Percentiles rank a stretch among this genome's conserved stretches.
Conservation (phyloP, 768 basidiomycete genomes). For the Erythrobasidium yunnanense region DNA sequence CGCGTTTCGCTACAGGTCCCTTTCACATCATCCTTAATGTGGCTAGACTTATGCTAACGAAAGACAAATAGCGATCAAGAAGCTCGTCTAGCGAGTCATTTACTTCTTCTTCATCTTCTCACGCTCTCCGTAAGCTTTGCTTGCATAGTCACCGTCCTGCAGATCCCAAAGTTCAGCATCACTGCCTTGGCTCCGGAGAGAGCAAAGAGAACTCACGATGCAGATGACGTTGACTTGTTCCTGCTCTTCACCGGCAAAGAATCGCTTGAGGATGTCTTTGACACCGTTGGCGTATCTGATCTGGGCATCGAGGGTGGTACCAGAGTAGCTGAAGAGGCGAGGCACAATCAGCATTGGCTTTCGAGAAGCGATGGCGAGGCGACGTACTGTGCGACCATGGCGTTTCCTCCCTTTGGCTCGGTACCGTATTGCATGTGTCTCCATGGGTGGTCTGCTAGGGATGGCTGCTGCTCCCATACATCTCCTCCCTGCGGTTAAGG, state of each 20-base stretch:
- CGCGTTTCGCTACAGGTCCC: too few species aligned
- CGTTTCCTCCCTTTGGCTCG: constrained; percentile 71
- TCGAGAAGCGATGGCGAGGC: too few species aligned
- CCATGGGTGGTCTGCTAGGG: constrained; percentile 77
- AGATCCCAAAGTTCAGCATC: too few species aligned
- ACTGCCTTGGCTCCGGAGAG: too few species aligned
- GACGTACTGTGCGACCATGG: constrained; percentile 69
- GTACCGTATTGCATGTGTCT: constrained; percentile 58
- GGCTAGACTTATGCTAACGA: too few species aligned
- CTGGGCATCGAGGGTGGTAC: constrained; percentile 48
- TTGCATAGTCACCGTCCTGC: not conserved
- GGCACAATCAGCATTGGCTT: too few species aligned
- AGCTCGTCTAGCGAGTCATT: not conserved
- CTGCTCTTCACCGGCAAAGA: constrained; percentile 55
- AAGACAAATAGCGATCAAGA: too few species aligned
- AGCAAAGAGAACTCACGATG: not conserved
- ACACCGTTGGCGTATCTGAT: constrained; percentile 66
- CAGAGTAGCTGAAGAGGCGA: too few species aligned
- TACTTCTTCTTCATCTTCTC: not conserved
- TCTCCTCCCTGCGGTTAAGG: constrained; percentile 48
- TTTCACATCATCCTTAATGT: too few species aligned
- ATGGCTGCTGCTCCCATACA: constrained; percentile 76
- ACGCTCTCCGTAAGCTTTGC: not conserved
- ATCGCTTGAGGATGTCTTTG: constrained; percentile 61
- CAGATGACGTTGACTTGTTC: constrained; percentile 66